A percentile compares a stretch with the other conserved stretches of the same genome.
These are phyloP conservation scores for Myxozyma vanderwaltii DNA, from an alignment of 805 yeast genomes.

Conservation along the genomic window DNA sequence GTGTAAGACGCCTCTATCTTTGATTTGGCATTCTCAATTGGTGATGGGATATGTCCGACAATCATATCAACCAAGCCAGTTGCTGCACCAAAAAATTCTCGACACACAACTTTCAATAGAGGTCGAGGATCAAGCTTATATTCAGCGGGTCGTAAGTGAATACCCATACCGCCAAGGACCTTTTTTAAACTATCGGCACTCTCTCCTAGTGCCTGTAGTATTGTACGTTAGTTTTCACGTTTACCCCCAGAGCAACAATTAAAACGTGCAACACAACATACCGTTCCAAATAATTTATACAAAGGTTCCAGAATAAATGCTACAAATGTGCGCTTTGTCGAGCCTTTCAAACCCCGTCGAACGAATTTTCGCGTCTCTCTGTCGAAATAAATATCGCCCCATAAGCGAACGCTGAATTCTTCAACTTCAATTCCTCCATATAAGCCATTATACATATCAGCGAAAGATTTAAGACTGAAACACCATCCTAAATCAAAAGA, in stretches of 20 bases:
- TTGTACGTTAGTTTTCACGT: slow-evolving; percentile 12
- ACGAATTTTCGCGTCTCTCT: slow-evolving; percentile 50
- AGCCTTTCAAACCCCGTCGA: slow-evolving; percentile 38
- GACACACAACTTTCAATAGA: slow-evolving; percentile 57
- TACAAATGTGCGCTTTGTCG: slow-evolving; percentile 52
- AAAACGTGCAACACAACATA: neutral
- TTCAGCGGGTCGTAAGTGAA: slow-evolving; percentile 42
- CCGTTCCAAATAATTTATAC: slow-evolving; percentile 56
- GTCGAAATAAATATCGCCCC: slow-evolving; percentile 75
- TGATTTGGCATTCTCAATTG: slow-evolving; percentile 42
- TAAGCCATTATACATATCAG: slow-evolving; percentile 49
- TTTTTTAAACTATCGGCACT: slow-evolving; percentile 49
- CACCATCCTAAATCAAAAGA: slow-evolving; percentile 63
- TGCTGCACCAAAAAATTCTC: slow-evolving; percentile 55
- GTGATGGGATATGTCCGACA: slow-evolving; percentile 44
- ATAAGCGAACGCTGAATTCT: slow-evolving; percentile 57
- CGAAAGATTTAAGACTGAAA: slow-evolving; percentile 70
- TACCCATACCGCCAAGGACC: slow-evolving; percentile 54
- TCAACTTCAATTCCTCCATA: slow-evolving; percentile 43
- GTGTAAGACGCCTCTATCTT: slow-evolving; percentile 37
- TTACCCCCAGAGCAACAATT: too few relatives aligned
- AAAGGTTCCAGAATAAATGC: slow-evolving; percentile 74
- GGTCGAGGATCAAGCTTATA: slow-evolving; percentile 57
- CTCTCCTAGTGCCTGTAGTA: slow-evolving; percentile 59
- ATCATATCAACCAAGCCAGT: slow-evolving; percentile 58